Percentiles rank a stretch among this genome's conserved stretches.
phyloP scores from a whole-genome alignment of 129 eudicot species.

The Erigeron canadensis region DNA sequence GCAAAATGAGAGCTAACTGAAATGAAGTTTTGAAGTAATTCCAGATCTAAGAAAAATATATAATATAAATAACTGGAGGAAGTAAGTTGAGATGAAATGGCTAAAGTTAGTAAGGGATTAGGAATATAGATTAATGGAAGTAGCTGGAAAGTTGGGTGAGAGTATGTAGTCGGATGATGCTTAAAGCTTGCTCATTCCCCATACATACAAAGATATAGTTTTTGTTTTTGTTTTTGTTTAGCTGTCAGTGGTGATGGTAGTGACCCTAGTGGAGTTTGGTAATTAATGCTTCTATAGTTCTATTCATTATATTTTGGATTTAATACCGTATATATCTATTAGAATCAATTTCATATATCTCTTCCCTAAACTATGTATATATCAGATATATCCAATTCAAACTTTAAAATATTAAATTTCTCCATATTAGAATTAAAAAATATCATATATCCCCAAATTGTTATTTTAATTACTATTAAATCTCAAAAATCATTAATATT shows the following conservation, averaged over 20 bases:
- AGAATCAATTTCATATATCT: no score
- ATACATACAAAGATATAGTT: no score
- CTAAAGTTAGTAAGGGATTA: conserved; percentile 7
- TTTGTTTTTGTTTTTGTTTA: not conserved
- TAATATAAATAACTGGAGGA: no score
- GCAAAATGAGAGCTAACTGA: not conserved
- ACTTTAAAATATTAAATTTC: no score
- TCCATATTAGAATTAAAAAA: no score
- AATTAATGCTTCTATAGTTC: not conserved
- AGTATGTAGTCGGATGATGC: conserved; percentile 35
- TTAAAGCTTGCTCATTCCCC: conserved; percentile 42
- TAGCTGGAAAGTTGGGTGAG: conserved; percentile 43
- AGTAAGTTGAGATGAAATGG: no score
- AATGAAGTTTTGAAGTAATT: not conserved
- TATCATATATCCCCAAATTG: no score
- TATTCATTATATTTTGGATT: not conserved
- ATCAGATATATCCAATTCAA: no score
- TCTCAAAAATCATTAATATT: no score
- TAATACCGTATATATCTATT: no score
- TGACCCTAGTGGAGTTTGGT: conserved; percentile 41
- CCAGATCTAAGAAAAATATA: conserved; percentile 35
- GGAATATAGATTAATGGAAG: conserved; percentile 10
- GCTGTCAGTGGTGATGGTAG: conserved; percentile 30
- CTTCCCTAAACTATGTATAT: no score
- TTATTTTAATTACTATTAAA: no score